These are phyloP conservation scores for Vanrija sp. DNA, from an alignment of 1,284 basidiomycete species.

Conservation along the genomic window DNA sequence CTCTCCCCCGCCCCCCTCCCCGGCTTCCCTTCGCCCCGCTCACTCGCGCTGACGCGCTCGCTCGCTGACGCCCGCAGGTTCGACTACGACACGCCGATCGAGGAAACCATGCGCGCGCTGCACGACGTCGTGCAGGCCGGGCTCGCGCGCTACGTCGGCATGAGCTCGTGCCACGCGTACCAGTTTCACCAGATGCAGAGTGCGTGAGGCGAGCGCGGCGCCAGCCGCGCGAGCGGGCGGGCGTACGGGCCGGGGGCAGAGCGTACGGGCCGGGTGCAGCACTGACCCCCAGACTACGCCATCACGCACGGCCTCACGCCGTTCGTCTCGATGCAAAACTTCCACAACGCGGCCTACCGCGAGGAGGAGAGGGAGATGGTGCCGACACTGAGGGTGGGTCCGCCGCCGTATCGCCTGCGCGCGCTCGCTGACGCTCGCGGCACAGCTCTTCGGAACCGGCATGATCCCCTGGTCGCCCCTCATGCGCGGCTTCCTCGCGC, in stretches of 20 bases:
- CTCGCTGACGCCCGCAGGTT: slow-evolving; percentile 37
- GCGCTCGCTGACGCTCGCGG: background rate
- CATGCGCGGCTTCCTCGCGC: slow-evolving; percentile 27
- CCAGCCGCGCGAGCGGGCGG: too few relatives aligned
- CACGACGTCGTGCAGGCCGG: slow-evolving; percentile 64
- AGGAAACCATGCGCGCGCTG: slow-evolving; percentile 65
- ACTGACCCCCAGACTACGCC: slow-evolving; percentile 39
- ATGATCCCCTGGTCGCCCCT: slow-evolving; percentile 49
- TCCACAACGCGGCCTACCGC: slow-evolving; percentile 54
- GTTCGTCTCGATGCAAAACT: slow-evolving; percentile 70
- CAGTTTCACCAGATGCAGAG: slow-evolving; percentile 50
- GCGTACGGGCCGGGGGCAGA: background rate
- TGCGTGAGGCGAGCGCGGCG: slow-evolving; percentile 14
- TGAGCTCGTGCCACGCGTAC: slow-evolving; percentile 52
- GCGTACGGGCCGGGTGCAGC: too few relatives aligned
- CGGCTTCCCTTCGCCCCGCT: too few relatives aligned
- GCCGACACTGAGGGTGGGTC: slow-evolving; percentile 48
- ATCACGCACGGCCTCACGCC: slow-evolving; percentile 57
- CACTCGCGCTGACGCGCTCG: background rate
- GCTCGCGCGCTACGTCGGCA: slow-evolving; percentile 64
- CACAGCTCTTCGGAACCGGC: slow-evolving; percentile 42
- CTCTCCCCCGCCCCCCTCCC: too few relatives aligned
- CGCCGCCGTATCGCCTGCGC: background rate
- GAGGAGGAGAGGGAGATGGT: slow-evolving; percentile 62
- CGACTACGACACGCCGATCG: slow-evolving; percentile 59